Conservation (phyloP, 257 asterid genomes). For the Rehmannia glutinosa region DNA sequence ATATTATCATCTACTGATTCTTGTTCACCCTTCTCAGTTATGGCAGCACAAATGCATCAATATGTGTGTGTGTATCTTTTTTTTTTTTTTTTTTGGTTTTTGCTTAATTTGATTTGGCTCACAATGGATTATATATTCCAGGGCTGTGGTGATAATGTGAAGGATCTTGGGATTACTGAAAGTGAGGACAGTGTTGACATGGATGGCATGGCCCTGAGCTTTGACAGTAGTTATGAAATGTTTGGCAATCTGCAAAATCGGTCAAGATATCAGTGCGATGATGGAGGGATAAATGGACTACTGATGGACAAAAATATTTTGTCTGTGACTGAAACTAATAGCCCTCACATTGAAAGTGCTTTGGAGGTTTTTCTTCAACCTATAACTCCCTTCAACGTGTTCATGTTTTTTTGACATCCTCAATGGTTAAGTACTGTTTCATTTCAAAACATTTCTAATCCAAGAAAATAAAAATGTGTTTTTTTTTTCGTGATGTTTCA, state of each 20-base stretch:
- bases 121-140: not conserved
- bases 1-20: no score
- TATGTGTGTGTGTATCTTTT: no score
- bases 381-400: not conserved
- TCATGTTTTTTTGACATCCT: no score
- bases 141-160: constrained; percentile 32
- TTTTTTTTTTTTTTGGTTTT: not conserved
- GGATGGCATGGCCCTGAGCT: constrained; percentile 41
- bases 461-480: no score
- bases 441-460: no score
- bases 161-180: constrained; percentile 43
- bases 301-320: constrained; percentile 44
- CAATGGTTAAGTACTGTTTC: no score
- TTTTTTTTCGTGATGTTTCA: no score
- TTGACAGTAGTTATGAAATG: constrained; percentile 38
- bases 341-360: constrained; percentile 37
- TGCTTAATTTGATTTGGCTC: not conserved
- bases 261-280: constrained; percentile 36
- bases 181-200: constrained; percentile 39
- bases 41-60: no score
- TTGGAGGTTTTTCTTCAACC: constrained; percentile 40
- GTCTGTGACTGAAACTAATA: constrained; percentile 48
- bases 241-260: constrained; percentile 33
- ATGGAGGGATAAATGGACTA: constrained; percentile 31
- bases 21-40: no score